These are phyloP conservation scores for Xerocomus brunneocitrinus DNA, from an alignment of 768 basidiomycete genomes.

Conservation along the genomic window DNA sequence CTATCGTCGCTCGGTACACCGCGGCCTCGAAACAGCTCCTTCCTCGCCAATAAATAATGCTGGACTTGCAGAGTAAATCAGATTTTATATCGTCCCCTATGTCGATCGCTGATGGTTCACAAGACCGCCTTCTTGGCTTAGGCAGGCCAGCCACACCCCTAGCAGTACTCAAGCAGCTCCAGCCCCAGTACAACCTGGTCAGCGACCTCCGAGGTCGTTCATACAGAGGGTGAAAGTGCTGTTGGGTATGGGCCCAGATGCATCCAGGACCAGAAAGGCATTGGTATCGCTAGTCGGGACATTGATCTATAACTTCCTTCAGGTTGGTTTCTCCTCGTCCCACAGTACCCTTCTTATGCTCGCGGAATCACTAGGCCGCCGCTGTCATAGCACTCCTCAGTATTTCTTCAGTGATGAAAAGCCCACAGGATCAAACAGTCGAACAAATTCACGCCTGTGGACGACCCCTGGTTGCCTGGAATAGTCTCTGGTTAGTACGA, in stretches of 20 bases:
- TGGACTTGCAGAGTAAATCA: slow-evolving; percentile 16
- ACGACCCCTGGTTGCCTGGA: slow-evolving; percentile 64
- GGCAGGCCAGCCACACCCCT: slow-evolving; percentile 21
- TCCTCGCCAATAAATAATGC: slow-evolving; percentile 17
- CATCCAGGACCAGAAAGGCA: slow-evolving; percentile 47
- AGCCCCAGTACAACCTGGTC: slow-evolving; percentile 1
- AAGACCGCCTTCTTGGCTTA: slow-evolving; percentile 24
- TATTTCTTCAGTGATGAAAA: slow-evolving; percentile 43
- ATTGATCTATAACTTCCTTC: slow-evolving; percentile 45
- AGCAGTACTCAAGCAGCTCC: slow-evolving; percentile 5
- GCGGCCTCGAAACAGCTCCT: slow-evolving; percentile 16
- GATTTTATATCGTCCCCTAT: slow-evolving; percentile 4
- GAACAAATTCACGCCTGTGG: slow-evolving; percentile 63
- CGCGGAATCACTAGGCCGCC: slow-evolving; percentile 38
- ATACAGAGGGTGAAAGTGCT: slow-evolving; percentile 31
- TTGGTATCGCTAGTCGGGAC: slow-evolving; percentile 51
- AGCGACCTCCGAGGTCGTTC: slow-evolving; percentile 15
- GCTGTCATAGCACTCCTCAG: slow-evolving; percentile 48
- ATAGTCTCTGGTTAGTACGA: slow-evolving; percentile 58
- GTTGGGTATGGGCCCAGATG: slow-evolving; percentile 53
- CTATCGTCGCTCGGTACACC: slow-evolving; percentile 25
- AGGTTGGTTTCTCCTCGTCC: slow-evolving; percentile 37
- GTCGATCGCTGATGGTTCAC: slow-evolving; percentile 16
- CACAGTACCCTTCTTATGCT: slow-evolving; percentile 1
- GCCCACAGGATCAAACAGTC: slow-evolving; percentile 35